Conservation (phyloP, 371 early-diverging fungal genomes). For the Paraphysoderma sedebokerense region DNA sequence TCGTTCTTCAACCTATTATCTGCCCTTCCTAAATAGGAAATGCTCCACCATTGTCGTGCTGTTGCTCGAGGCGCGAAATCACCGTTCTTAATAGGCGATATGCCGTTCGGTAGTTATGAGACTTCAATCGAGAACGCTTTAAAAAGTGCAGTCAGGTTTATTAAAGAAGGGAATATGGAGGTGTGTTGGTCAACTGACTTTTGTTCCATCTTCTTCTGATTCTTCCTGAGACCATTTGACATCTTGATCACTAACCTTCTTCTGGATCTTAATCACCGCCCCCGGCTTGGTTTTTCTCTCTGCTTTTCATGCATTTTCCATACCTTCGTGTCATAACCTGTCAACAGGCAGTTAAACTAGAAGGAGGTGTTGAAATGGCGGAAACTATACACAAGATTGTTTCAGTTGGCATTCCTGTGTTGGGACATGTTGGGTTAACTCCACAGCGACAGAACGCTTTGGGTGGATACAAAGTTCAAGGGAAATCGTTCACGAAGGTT, state of each 20-base stretch:
- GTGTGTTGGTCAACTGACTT: slow-evolving; percentile 10
- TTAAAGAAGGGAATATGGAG: slow-evolving; percentile 79
- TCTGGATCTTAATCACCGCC: too few relatives aligned
- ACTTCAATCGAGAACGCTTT: slow-evolving; percentile 51
- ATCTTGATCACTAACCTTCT: too few relatives aligned
- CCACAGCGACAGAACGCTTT: slow-evolving; percentile 75
- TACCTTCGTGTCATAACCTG: too few relatives aligned
- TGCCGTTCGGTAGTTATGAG: slow-evolving; percentile 89
- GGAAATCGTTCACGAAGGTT: slow-evolving; percentile 57
- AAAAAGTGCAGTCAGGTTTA: slow-evolving; percentile 49
- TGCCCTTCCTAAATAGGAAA: slow-evolving; percentile 45
- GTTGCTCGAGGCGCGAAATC: slow-evolving; percentile 59
- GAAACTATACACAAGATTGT: slow-evolving; percentile 53
- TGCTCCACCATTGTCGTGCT: slow-evolving; percentile 87
- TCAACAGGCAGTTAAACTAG: slow-evolving; percentile 71
- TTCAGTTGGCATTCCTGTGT: slow-evolving; percentile 63
- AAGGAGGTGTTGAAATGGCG: slow-evolving; percentile 74
- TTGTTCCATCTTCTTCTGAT: too few relatives aligned
- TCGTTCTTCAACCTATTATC: background rate
- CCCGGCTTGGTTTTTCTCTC: too few relatives aligned
- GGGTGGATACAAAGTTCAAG: slow-evolving; percentile 86
- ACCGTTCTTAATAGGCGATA: slow-evolving; percentile 66
- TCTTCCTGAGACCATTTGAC: too few relatives aligned
- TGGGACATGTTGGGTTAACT: slow-evolving; percentile 87
- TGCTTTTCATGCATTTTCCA: too few relatives aligned